Conservation (phyloP, 306 rosid genomes). For the Oemleria cerasiformis region DNA sequence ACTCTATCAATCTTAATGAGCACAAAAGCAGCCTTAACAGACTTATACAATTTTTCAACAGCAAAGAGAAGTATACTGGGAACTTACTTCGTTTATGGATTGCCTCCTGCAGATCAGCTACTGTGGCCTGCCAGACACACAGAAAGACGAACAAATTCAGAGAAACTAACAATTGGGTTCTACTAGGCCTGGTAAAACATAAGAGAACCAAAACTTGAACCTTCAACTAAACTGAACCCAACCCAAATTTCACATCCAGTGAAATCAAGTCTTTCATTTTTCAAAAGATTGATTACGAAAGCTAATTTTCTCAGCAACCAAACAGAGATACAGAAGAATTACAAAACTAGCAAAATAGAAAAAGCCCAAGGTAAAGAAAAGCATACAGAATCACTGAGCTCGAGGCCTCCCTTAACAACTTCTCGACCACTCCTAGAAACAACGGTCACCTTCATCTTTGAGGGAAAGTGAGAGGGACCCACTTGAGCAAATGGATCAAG, state of each 20-base stretch:
- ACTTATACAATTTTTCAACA: neutral
- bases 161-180: constrained; percentile 8
- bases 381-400: constrained; percentile 73
- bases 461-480: constrained; percentile 26
- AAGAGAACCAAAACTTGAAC: constrained; percentile 7
- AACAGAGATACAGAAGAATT: neutral
- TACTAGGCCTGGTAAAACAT: too few relatives aligned
- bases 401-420: constrained; percentile 73
- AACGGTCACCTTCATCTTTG: constrained; percentile 71
- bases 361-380: neutral
- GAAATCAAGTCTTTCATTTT: neutral
- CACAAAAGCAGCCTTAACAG: too few relatives aligned
- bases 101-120: constrained; percentile 90
- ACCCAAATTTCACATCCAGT: neutral
- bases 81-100: constrained; percentile 81
- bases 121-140: constrained; percentile 64
- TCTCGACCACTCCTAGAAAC: constrained; percentile 87
- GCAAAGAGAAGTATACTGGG: constrained; percentile 3
- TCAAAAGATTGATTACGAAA: neutral
- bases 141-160: constrained; percentile 20
- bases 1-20: neutral
- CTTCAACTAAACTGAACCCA: constrained; percentile 10
- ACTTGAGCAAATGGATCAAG: constrained; percentile 26
- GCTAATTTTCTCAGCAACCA: constrained; percentile 1
- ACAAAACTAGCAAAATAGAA: neutral